Percentiles rank a stretch among this genome's conserved stretches.
Evolutionary conservation across 2,329 filamentous ascomycete species (phyloP).

Genomic region (Colletotrichum lini): DNA sequence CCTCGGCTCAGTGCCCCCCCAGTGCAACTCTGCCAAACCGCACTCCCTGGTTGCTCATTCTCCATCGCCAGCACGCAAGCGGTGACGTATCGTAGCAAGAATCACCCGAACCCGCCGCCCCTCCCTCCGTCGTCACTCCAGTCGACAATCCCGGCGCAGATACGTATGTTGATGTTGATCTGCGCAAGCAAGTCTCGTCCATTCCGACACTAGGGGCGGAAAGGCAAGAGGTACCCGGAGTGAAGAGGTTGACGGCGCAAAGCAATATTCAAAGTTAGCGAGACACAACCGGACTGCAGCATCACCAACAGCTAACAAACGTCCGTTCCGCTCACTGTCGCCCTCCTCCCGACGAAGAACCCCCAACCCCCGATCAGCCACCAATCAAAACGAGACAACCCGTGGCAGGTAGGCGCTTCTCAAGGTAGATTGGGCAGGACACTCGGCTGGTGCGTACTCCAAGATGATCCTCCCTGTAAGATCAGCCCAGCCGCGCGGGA

Average conservation of each 20-base stretch:
- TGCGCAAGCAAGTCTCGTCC: neutral
- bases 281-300: slow-evolving; percentile 14
- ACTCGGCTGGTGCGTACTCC: neutral
- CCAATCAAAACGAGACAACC: slow-evolving; percentile 8
- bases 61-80: slow-evolving; percentile 34
- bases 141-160: neutral
- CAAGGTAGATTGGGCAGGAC: slow-evolving; percentile 24
- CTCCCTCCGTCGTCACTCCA: slow-evolving; percentile 3
- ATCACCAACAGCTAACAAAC: slow-evolving; percentile 37
- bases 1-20: neutral
- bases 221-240: neutral
- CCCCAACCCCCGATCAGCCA: neutral
- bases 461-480: slow-evolving; percentile 2
- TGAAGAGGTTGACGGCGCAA: slow-evolving; percentile 14
- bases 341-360: neutral
- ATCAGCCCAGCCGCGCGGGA: slow-evolving; percentile 1
- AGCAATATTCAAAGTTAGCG: slow-evolving; percentile 11
- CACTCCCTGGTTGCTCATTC: slow-evolving; percentile 31
- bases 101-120: slow-evolving; percentile 12
- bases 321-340: slow-evolving; percentile 13
- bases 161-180: neutral
- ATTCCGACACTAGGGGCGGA: neutral
- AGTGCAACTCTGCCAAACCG: neutral
- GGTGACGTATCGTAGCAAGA: slow-evolving; percentile 26
- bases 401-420: slow-evolving; percentile 6